Evolutionary conservation across 169 alveolate species (phyloP).

Genomic region (Miamiensis avidus): DNA sequence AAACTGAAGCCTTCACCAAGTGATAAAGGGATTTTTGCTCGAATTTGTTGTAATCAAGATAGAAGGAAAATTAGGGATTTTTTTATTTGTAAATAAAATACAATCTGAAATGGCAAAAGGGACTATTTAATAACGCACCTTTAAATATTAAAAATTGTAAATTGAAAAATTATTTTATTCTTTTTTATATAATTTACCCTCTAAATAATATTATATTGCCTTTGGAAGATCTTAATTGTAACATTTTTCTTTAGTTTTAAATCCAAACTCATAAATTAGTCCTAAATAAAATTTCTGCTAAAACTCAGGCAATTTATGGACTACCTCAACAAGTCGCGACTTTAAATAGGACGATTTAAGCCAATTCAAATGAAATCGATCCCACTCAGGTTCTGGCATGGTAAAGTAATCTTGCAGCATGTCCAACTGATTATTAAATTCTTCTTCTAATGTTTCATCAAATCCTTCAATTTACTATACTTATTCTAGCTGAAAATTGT

Average conservation of each 20-base stretch:
- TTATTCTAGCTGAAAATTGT: not conserved
- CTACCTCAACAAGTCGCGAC: not conserved
- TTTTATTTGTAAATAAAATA: too few species aligned
- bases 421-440: too few species aligned
- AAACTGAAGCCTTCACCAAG: not conserved
- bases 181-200: not conserved
- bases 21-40: not conserved
- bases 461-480: not conserved
- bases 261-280: not conserved
- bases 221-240: not conserved
- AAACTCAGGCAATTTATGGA: not conserved
- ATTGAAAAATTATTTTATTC: too few species aligned
- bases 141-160: too few species aligned
- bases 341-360: not conserved
- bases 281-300: not conserved
- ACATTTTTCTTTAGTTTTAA: not conserved
- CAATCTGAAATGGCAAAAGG: not conserved
- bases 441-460: not conserved
- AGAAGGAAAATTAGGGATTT: not conserved
- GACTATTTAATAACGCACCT: not conserved
- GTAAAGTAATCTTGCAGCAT: not conserved
- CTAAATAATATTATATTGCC: not conserved
- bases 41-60: too few species aligned
- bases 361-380: not conserved
- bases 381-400: not conserved